A percentile compares a stretch with the other conserved stretches of the same genome.
phyloP scores from a whole-genome alignment of 441 rosid species.

The Pelargonium cotyledonis region DNA sequence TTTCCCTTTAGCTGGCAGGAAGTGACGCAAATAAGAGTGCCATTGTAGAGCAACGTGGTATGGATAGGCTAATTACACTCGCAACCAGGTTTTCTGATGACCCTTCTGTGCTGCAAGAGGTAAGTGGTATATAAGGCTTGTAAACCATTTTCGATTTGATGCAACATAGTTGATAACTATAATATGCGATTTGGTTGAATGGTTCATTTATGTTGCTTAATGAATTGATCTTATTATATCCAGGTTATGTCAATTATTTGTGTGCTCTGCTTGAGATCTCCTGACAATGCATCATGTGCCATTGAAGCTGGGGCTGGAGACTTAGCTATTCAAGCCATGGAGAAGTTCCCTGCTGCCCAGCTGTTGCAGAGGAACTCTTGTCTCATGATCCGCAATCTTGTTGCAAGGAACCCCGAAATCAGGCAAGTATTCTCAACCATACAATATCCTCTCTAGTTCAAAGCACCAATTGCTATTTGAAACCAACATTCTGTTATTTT shows the following conservation, averaged over 20 bases:
- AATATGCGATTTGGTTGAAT: too few relatives aligned
- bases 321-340: constrained; percentile 78
- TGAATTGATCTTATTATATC: constrained; percentile 10
- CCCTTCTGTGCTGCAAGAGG: constrained; percentile 84
- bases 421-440: constrained; percentile 34
- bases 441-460: too few relatives aligned
- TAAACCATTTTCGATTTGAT: too few relatives aligned
- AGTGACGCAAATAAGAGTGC: constrained; percentile 79
- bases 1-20: constrained; percentile 67
- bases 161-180: not conserved
- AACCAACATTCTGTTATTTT: not conserved
- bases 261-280: constrained; percentile 77
- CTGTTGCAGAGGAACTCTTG: constrained; percentile 73
- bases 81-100: constrained; percentile 70
- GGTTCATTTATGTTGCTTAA: too few relatives aligned
- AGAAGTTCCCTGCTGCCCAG: constrained; percentile 59
- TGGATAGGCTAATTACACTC: constrained; percentile 58
- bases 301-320: constrained; percentile 96
- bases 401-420: constrained; percentile 72
- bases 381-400: constrained; percentile 87
- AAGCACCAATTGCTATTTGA: not conserved
- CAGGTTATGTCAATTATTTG: constrained; percentile 75
- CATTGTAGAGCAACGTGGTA: constrained; percentile 68
- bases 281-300: constrained; percentile 76
- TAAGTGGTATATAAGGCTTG: constrained; percentile 16